A percentile compares a stretch with the other conserved stretches of the same genome.
Evolutionary conservation across 345 rosid genomes (phyloP).

Genomic region (Linum trigynum): DNA sequence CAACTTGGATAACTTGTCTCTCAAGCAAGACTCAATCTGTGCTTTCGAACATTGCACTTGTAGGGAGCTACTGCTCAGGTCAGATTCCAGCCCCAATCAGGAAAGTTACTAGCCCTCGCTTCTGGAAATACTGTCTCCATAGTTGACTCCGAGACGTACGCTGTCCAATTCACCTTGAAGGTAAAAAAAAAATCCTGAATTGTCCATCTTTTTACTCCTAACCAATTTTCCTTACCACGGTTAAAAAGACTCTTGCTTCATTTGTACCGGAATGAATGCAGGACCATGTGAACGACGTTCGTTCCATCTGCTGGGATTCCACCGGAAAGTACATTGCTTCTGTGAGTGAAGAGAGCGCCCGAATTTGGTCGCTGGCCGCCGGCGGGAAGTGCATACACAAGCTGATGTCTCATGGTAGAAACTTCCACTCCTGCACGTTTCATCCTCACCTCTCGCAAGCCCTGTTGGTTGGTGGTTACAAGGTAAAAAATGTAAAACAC

Average conservation of each 20-base stretch:
- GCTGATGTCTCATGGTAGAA: conserved; percentile 80
- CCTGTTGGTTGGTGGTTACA: conserved; percentile 90
- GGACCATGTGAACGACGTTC: conserved; percentile 77
- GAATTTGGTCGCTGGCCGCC: conserved; percentile 82
- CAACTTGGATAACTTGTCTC: no score
- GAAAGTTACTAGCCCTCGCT: conserved; percentile 88
- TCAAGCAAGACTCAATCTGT: no score
- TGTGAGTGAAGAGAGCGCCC: conserved; percentile 84
- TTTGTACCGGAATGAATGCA: conserved; percentile 15
- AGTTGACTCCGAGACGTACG: conserved; percentile 79
- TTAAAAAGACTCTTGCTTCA: not conserved
- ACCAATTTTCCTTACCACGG: not conserved
- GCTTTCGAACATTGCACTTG: no score
- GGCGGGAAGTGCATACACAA: conserved; percentile 89
- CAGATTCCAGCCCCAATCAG: conserved; percentile 89
- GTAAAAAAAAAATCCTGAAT: conserved; percentile 23
- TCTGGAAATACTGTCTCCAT: conserved; percentile 73
- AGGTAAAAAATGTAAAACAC: conserved; percentile 34
- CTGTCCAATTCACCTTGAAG: conserved; percentile 62
- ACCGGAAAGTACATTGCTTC: conserved; percentile 78
- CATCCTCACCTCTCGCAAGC: conserved; percentile 63
- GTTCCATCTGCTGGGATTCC: conserved; percentile 88
- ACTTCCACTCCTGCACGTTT: conserved; percentile 80
- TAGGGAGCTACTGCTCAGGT: conserved; percentile 78
- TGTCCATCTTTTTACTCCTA: no score